Conservation (phyloP, 2,329 filamentous ascomycete genomes). For the Penicillium sclerotigenum region DNA sequence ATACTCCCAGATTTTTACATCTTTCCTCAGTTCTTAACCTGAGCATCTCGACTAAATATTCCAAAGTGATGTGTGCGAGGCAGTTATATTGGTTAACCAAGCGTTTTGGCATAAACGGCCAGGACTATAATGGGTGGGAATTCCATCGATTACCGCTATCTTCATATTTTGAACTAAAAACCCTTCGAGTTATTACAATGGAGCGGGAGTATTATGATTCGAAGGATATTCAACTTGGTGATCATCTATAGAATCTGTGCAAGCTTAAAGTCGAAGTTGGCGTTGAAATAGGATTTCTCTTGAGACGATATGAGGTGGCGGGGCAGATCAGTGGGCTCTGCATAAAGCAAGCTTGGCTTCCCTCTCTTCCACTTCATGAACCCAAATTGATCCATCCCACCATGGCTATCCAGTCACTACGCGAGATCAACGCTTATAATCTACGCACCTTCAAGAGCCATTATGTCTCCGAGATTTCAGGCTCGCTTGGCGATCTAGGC, state of each 20-base stretch:
- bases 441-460: constrained; percentile 53
- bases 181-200: no score
- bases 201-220: background rate
- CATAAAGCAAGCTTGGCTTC: constrained; percentile 3
- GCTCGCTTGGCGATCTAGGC: constrained; percentile 82
- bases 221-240: background rate
- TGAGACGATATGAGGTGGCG: background rate
- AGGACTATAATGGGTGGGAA: no score
- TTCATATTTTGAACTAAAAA: no score
- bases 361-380: background rate
- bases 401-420: constrained; percentile 28
- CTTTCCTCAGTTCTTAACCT: no score
- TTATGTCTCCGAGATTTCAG: constrained; percentile 75
- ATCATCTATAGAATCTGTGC: background rate
- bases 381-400: background rate
- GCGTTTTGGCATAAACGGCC: no score
- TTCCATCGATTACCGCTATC: no score
- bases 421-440: constrained; percentile 48
- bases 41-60: no score
- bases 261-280: background rate
- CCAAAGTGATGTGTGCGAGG: no score
- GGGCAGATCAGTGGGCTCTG: constrained; percentile 8
- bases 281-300: background rate
- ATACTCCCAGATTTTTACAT: no score
- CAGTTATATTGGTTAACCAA: no score